A percentile compares a stretch with the other conserved stretches of the same genome.
These are phyloP conservation scores for Auriculariales sp. DNA, from an alignment of 768 basidiomycete genomes.

Conservation along the genomic window DNA sequence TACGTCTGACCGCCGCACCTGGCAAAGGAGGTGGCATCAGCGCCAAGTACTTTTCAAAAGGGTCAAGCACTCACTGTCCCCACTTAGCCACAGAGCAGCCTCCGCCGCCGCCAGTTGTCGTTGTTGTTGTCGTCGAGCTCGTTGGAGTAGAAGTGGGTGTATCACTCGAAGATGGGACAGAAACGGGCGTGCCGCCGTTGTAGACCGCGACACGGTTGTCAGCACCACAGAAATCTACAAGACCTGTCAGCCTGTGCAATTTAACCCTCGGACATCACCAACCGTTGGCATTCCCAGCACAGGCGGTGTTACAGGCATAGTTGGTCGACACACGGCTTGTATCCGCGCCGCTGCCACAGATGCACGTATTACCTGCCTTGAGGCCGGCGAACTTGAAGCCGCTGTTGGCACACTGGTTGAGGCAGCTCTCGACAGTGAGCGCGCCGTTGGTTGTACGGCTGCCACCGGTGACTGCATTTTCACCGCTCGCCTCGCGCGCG, in stretches of 20 bases:
- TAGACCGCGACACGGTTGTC: constrained; percentile 7
- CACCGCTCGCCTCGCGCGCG: constrained; percentile 2
- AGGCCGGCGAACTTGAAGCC: constrained; percentile 6
- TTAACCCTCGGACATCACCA: background rate
- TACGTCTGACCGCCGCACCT: background rate
- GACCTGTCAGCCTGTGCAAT: background rate
- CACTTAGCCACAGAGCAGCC: constrained; percentile 1
- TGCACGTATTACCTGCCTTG: constrained; percentile 6
- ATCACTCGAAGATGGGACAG: constrained; percentile 2
- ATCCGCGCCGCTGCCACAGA: constrained; percentile 6
- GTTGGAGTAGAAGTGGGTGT: background rate
- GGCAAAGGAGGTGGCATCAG: background rate
- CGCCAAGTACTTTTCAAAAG: background rate
- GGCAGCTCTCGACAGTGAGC: constrained; percentile 8
- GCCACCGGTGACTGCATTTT: constrained; percentile 2
- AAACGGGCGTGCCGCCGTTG: constrained; percentile 2
- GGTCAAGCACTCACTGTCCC: constrained; percentile 4
- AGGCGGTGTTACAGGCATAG: constrained; percentile 8
- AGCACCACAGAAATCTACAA: constrained; percentile 7
- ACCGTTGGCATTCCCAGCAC: constrained; percentile 6
- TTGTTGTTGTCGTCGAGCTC: background rate
- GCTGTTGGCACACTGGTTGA: constrained; percentile 6
- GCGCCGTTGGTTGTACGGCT: background rate
- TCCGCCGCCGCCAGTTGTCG: background rate
- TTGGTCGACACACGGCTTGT: constrained; percentile 7